phyloP scores from a whole-genome alignment of 495 filamentous ascomycete species.

The Aspergillus carlsbadensis region DNA sequence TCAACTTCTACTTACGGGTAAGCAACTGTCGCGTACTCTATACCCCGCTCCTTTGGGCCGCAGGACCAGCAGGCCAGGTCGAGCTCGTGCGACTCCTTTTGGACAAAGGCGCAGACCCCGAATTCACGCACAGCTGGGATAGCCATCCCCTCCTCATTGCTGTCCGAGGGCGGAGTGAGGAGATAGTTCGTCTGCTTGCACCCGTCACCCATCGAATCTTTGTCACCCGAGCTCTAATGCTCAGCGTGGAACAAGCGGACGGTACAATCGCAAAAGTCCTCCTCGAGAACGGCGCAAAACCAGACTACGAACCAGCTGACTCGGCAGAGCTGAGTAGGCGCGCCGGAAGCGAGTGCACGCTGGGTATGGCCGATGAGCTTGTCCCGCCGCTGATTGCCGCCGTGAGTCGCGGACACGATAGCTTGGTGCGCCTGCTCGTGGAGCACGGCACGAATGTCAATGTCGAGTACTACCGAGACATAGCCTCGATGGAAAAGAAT shows the following conservation, averaged over 20 bases:
- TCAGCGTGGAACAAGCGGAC: background rate
- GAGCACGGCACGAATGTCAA: conserved; percentile 1
- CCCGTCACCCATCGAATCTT: background rate
- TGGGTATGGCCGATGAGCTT: background rate
- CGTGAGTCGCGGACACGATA: background rate
- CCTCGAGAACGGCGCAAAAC: background rate
- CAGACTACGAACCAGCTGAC: background rate
- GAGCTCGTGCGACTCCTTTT: background rate
- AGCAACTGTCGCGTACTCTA: no score
- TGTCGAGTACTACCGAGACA: background rate
- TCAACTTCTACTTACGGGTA: background rate
- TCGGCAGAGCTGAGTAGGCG: background rate
- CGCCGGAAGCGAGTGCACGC: background rate
- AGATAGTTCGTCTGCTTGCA: background rate
- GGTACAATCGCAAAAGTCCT: background rate
- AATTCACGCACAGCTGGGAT: background rate
- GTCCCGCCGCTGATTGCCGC: conserved; percentile 2
- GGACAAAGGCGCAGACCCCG: background rate
- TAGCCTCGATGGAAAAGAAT: background rate
- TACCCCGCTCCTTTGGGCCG: background rate
- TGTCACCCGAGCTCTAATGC: background rate
- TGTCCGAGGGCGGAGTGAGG: background rate
- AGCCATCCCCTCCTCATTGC: background rate
- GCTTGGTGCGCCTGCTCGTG: background rate
- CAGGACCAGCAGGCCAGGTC: background rate